These are phyloP conservation scores for Cutaneotrichosporon arboriforme DNA, from an alignment of 1,284 basidiomycete genomes.

Conservation along the genomic window DNA sequence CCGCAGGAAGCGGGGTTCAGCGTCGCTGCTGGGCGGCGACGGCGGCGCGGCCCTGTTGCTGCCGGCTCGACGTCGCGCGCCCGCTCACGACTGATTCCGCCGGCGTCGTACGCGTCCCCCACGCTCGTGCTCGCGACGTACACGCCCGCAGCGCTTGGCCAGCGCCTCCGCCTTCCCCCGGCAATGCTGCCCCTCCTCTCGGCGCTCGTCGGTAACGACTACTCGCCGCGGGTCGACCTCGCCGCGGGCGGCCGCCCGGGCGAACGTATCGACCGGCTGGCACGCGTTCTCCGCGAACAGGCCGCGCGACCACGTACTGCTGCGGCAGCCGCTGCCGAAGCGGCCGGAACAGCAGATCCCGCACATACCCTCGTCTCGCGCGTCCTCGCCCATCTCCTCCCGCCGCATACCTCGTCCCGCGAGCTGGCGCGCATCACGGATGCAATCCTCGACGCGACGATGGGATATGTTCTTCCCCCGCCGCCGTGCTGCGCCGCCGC, in stretches of 20 bases:
- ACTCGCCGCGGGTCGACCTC: constrained; percentile 50
- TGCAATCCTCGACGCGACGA: constrained; percentile 42
- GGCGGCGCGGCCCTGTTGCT: constrained; percentile 20
- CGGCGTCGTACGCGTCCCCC: constrained; percentile 44
- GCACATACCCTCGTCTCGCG: constrained; percentile 33
- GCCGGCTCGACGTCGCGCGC: neutral
- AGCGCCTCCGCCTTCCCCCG: constrained; percentile 62
- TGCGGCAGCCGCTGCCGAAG: constrained; percentile 40
- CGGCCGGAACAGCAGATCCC: neutral
- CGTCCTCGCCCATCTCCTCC: constrained; percentile 35
- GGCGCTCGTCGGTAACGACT: constrained; percentile 81
- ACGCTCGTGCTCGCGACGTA: constrained; percentile 56
- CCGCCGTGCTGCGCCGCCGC: constrained; percentile 31
- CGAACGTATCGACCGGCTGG: constrained; percentile 43
- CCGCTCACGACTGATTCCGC: constrained; percentile 58
- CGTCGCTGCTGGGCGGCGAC: constrained; percentile 5
- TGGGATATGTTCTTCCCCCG: constrained; percentile 43
- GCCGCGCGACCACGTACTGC: constrained; percentile 15
- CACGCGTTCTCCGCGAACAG: constrained; percentile 42
- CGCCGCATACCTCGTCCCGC: constrained; percentile 23
- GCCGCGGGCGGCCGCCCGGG: constrained; percentile 33
- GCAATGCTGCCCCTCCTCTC: constrained; percentile 76
- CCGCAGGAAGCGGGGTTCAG: constrained; percentile 14
- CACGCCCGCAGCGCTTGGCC: constrained; percentile 60
- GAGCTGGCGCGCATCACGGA: constrained; percentile 27